These are phyloP conservation scores for Thielaviopsis euricoi DNA, from an alignment of 2,329 filamentous ascomycete genomes.

Conservation along the genomic window DNA sequence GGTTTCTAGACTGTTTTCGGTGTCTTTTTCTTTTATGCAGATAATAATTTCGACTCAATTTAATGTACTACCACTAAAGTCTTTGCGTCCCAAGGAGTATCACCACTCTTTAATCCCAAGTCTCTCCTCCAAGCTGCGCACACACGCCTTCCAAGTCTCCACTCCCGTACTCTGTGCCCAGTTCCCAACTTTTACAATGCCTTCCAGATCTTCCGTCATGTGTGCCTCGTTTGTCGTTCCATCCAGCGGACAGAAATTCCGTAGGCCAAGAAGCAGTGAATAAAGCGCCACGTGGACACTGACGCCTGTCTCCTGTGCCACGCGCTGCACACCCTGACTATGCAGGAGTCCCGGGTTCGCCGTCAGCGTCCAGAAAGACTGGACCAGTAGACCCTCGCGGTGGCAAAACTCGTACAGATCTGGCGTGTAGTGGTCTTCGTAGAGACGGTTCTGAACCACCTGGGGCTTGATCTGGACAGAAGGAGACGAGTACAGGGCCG, in stretches of 20 bases:
- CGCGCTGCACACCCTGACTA: constrained; percentile 27
- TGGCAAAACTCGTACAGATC: constrained; percentile 36
- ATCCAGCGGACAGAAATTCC: constrained; percentile 26
- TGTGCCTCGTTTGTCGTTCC: constrained; percentile 29
- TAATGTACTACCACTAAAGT: background rate
- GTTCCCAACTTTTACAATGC: constrained; percentile 22
- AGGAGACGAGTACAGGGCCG: constrained; percentile 28
- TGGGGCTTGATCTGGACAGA: constrained; percentile 26
- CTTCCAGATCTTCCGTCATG: constrained; percentile 33
- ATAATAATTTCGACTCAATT: background rate
- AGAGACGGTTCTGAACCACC: constrained; percentile 51
- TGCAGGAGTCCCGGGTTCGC: constrained; percentile 26
- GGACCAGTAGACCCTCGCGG: constrained; percentile 27
- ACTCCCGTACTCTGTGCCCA: constrained; percentile 29
- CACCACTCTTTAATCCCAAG: background rate
- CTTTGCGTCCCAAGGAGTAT: background rate
- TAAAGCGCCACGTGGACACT: constrained; percentile 29
- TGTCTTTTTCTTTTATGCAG: background rate
- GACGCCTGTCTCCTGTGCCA: constrained; percentile 27
- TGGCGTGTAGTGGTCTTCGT: constrained; percentile 13
- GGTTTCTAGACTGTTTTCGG: background rate
- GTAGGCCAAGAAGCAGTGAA: constrained; percentile 30
- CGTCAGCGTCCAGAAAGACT: constrained; percentile 38
- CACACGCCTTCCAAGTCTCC: constrained; percentile 30
- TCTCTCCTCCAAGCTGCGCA: constrained; percentile 29